Percentiles rank a stretch among this genome's conserved stretches.
These are phyloP conservation scores for Pichia deserticola DNA, from an alignment of 805 yeast genomes.

Conservation along the genomic window DNA sequence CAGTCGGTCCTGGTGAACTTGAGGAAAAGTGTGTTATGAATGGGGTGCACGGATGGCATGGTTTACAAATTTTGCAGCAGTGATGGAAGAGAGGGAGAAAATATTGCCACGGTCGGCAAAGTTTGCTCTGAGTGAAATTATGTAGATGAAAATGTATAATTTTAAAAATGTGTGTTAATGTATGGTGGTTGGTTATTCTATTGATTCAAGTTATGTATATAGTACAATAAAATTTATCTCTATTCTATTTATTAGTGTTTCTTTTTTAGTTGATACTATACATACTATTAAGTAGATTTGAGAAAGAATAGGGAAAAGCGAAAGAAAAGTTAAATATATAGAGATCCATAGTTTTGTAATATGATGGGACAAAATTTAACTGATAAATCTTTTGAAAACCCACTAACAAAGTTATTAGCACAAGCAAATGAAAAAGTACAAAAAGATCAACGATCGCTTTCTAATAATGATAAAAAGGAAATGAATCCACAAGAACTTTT, in stretches of 20 bases:
- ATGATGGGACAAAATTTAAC: too few species aligned
- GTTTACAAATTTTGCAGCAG: neutral
- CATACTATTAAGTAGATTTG: too few species aligned
- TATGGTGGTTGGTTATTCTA: too few species aligned
- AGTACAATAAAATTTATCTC: too few species aligned
- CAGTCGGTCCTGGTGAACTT: neutral
- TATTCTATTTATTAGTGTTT: too few species aligned
- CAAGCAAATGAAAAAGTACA: conserved; percentile 1
- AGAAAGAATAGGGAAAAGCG: too few species aligned
- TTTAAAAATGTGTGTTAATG: too few species aligned
- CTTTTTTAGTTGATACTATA: too few species aligned
- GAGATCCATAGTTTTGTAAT: too few species aligned
- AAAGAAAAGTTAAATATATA: too few species aligned
- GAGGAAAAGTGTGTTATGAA: neutral
- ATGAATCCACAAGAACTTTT: neutral
- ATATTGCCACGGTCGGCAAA: too few species aligned
- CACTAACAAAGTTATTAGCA: neutral
- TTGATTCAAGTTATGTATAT: too few species aligned
- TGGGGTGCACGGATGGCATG: conserved; percentile 7
- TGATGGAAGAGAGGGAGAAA: neutral
- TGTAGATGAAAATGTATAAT: neutral
- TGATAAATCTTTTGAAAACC: neutral
- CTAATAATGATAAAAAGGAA: neutral
- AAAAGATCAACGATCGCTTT: neutral
- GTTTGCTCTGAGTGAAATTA: neutral